phyloP scores from a whole-genome alignment of 1,284 basidiomycete genomes.

The Earliella scabrosa region DNA sequence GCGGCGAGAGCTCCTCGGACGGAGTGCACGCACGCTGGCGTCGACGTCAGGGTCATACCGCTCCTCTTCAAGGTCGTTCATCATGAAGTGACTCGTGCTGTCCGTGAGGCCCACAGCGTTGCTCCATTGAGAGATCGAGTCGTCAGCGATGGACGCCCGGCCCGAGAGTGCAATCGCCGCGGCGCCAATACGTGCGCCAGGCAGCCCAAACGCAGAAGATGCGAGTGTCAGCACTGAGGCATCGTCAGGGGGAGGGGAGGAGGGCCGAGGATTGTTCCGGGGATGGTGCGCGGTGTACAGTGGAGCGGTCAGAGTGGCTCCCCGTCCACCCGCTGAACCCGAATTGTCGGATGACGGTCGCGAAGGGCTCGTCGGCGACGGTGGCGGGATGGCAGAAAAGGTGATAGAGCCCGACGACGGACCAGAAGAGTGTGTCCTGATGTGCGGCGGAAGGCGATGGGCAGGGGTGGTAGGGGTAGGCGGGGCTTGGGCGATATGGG shows the following conservation, averaged over 20 bases:
- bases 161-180: conserved; percentile 31
- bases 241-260: conserved; percentile 88
- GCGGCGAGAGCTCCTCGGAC: conserved; percentile 79
- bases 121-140: conserved; percentile 72
- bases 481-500: conserved; percentile 89
- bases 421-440: conserved; percentile 59
- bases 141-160: conserved; percentile 47
- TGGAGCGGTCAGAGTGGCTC: conserved; percentile 72
- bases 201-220: conserved; percentile 85
- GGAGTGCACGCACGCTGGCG: conserved; percentile 78
- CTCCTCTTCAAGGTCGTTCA: conserved; percentile 50
- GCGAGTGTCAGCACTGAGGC: conserved; percentile 92
- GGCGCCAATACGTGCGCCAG: conserved; percentile 47
- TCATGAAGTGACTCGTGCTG: conserved; percentile 66
- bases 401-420: conserved; percentile 66
- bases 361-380: conserved; percentile 50
- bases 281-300: conserved; percentile 91
- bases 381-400: conserved; percentile 65
- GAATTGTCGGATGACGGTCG: conserved; percentile 46
- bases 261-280: conserved; percentile 92
- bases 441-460: conserved; percentile 57
- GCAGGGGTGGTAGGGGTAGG: conserved; percentile 55
- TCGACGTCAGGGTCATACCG: conserved; percentile 69
- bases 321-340: conserved; percentile 10
- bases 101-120: conserved; percentile 53